Evolutionary conservation across 192 early-diverging fungal species (phyloP).

Genomic region (Piromyces finnis): DNA sequence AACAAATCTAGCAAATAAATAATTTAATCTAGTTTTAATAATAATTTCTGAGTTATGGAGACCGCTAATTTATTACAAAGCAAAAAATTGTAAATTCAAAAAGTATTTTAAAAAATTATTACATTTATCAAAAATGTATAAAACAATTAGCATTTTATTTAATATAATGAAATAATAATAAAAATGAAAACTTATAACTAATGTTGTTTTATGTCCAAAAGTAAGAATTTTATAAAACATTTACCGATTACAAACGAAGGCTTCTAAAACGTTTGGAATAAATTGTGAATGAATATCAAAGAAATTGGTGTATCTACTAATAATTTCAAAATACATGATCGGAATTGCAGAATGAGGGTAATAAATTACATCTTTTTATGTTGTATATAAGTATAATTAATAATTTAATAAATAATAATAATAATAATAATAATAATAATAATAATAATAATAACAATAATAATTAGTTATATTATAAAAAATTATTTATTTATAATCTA

Average conservation of each 20-base stretch:
- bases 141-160: too few species aligned
- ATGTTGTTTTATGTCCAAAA: too few species aligned
- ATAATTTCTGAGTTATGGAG: constrained; percentile 49
- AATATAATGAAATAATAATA: too few species aligned
- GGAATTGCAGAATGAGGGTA: constrained; percentile 60
- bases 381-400: constrained; percentile 12
- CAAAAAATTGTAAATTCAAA: too few species aligned
- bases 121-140: too few species aligned
- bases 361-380: constrained; percentile 39
- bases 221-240: too few species aligned
- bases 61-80: too few species aligned
- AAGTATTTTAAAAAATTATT: too few species aligned
- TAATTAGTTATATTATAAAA: too few species aligned
- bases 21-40: constrained; percentile 65
- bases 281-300: constrained; percentile 42
- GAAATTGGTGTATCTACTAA: constrained; percentile 48
- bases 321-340: constrained; percentile 55
- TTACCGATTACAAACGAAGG: constrained; percentile 53
- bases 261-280: constrained; percentile 43
- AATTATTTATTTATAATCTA: too few species aligned
- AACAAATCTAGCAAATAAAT: constrained; percentile 71
- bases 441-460: too few species aligned
- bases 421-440: constrained; percentile 9
- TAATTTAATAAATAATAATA: constrained; percentile 5
- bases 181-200: too few species aligned